These are phyloP conservation scores for Ochetophila trinervis DNA, from an alignment of 306 rosid genomes.

Conservation along the genomic window DNA sequence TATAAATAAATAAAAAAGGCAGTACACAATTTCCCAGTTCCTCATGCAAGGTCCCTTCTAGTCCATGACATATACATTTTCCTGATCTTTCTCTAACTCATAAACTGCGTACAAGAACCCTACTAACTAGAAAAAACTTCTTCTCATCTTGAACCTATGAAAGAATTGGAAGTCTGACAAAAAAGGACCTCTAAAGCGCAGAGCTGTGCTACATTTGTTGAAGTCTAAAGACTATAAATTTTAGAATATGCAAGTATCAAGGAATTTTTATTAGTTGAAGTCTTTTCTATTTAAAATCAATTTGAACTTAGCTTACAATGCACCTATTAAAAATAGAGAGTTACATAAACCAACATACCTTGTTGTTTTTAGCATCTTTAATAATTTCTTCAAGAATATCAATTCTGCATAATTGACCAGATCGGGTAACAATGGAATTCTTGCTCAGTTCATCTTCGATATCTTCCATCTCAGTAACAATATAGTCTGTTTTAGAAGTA, in stretches of 20 bases:
- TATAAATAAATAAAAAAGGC: too few species aligned
- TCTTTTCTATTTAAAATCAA: neutral
- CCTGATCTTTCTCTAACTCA: too few species aligned
- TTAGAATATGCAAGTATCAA: neutral
- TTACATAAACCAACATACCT: constrained; percentile 50
- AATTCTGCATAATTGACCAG: constrained; percentile 43
- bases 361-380: constrained; percentile 74
- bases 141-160: too few species aligned
- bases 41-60: too few species aligned
- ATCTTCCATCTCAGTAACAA: constrained; percentile 28
- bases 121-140: too few species aligned
- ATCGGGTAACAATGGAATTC: constrained; percentile 25
- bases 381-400: constrained; percentile 72
- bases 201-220: too few species aligned
- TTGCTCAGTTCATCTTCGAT: constrained; percentile 34
- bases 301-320: constrained; percentile 30
- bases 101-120: too few species aligned
- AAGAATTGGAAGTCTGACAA: too few species aligned
- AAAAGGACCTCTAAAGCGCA: too few species aligned
- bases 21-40: too few species aligned
- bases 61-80: too few species aligned
- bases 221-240: neutral
- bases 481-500: constrained; percentile 19
- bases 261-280: neutral
- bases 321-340: constrained; percentile 7